phyloP scores from a whole-genome alignment of 2,329 filamentous ascomycete genomes.

The Fusarium tjaetaba region DNA sequence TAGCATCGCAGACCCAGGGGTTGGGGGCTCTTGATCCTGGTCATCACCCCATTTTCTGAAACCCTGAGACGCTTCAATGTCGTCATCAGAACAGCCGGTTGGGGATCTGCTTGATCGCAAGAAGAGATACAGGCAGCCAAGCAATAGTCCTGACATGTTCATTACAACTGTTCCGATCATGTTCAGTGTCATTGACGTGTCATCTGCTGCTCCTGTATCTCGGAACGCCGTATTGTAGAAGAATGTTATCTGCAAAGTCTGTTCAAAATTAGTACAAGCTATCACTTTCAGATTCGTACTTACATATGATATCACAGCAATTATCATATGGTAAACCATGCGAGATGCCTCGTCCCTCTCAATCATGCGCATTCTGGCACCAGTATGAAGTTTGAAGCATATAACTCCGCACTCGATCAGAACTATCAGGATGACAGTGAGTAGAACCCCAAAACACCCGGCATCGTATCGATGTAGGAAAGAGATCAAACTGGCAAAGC shows the following conservation, averaged over 20 bases:
- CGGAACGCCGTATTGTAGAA: constrained; percentile 67
- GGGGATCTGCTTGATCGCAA: constrained; percentile 70
- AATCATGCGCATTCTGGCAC: constrained; percentile 63
- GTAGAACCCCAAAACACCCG: constrained; percentile 64
- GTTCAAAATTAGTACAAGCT: constrained; percentile 46
- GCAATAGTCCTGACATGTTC: constrained; percentile 73
- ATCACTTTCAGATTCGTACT: constrained; percentile 41
- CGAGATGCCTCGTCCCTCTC: constrained; percentile 72
- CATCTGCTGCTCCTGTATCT: constrained; percentile 48
- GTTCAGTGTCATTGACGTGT: constrained; percentile 59
- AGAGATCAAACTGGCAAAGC: constrained; percentile 75
- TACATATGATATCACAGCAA: constrained; percentile 68
- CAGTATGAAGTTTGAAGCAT: constrained; percentile 66
- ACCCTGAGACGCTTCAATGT: constrained; percentile 8
- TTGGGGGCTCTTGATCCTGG: constrained; percentile 23
- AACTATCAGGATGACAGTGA: constrained; percentile 61
- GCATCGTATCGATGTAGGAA: constrained; percentile 70
- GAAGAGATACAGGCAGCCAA: constrained; percentile 73
- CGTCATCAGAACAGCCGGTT: constrained; percentile 57
- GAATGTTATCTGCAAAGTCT: constrained; percentile 71
- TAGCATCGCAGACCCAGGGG: constrained; percentile 10
- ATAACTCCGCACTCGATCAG: constrained; percentile 62
- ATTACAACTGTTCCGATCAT: constrained; percentile 73
- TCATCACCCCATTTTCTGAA: constrained; percentile 31
- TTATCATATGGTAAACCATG: constrained; percentile 74